Conservation (phyloP, 1,284 basidiomycete genomes). For the Cutaneotrichosporon cutaneum region DNA sequence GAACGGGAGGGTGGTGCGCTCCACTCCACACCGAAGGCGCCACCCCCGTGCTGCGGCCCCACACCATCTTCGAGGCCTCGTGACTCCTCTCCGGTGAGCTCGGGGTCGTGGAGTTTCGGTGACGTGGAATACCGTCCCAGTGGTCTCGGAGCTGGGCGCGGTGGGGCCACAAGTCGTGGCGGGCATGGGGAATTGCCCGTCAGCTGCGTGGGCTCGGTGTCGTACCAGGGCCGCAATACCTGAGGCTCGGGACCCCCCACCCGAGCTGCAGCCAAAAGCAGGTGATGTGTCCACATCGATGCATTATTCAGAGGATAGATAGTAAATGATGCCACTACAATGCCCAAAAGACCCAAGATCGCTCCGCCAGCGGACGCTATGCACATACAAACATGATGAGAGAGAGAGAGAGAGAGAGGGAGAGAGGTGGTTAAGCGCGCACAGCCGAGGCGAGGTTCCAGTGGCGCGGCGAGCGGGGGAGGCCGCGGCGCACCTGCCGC, state of each 20-base stretch:
- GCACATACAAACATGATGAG: slow-evolving; percentile 2
- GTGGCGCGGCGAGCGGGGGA: slow-evolving; percentile 7
- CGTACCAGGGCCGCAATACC: background rate
- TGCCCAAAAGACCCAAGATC: background rate
- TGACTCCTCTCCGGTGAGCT: too few relatives aligned
- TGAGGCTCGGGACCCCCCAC: background rate
- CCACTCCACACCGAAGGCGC: too few relatives aligned
- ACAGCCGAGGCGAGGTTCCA: slow-evolving; percentile 4
- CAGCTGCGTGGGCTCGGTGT: background rate
- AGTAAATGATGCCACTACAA: slow-evolving; percentile 2
- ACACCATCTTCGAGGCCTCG: too few relatives aligned
- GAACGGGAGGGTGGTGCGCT: background rate
- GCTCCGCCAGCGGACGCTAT: background rate
- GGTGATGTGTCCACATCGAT: background rate
- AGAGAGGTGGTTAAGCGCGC: background rate
- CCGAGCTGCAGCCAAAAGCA: background rate
- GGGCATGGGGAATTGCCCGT: background rate
- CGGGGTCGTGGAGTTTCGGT: too few relatives aligned
- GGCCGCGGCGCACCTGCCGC: slow-evolving; percentile 4
- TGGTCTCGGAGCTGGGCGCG: too few relatives aligned
- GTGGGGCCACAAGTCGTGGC: background rate
- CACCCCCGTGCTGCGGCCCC: too few relatives aligned
- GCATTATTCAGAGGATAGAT: background rate
- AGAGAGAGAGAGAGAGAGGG: too few relatives aligned
- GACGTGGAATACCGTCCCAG: too few relatives aligned